Percentiles rank a stretch among this genome's conserved stretches.
These are phyloP conservation scores for Aspergillus indologenus DNA, from an alignment of 495 filamentous ascomycete species.

Conservation along the genomic window DNA sequence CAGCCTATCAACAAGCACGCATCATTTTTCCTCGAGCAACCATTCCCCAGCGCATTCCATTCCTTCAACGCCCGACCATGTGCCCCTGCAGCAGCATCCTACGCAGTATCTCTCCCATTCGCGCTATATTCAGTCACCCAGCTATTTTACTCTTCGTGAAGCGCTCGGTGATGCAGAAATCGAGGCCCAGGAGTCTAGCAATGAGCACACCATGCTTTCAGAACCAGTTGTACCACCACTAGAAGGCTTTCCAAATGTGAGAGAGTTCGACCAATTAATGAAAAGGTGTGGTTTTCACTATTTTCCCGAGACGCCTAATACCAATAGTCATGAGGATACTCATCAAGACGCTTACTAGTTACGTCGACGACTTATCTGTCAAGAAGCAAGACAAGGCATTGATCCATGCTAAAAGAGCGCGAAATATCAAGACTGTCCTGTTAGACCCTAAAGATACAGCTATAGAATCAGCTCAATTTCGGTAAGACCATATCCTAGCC, in stretches of 20 bases:
- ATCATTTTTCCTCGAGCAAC: slow-evolving; percentile 27
- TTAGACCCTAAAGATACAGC: slow-evolving; percentile 56
- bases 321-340: not conserved
- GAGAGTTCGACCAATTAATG: slow-evolving; percentile 53
- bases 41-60: slow-evolving; percentile 36
- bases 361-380: slow-evolving; percentile 50
- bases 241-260: slow-evolving; percentile 52
- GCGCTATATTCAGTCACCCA: slow-evolving; percentile 35
- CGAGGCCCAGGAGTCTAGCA: slow-evolving; percentile 44
- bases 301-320: not conserved
- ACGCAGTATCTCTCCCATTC: slow-evolving; percentile 35
- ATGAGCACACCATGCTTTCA: slow-evolving; percentile 42
- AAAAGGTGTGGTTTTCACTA: slow-evolving; percentile 39
- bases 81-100: slow-evolving; percentile 30
- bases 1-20: slow-evolving; percentile 28
- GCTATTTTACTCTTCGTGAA: slow-evolving; percentile 37
- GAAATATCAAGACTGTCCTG: slow-evolving; percentile 53
- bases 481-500: slow-evolving; percentile 30
- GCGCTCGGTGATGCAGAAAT: slow-evolving; percentile 37
- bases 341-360: slow-evolving; percentile 25
- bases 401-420: slow-evolving; percentile 52
- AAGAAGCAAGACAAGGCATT: slow-evolving; percentile 61
- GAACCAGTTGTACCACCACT: slow-evolving; percentile 42
- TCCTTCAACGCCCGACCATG: slow-evolving; percentile 31
- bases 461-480: slow-evolving; percentile 56